Percentiles rank a stretch among this genome's conserved stretches.
These are phyloP conservation scores for Nymphaea thermarum DNA, from an alignment of 164 flowering plant species.

Conservation along the genomic window DNA sequence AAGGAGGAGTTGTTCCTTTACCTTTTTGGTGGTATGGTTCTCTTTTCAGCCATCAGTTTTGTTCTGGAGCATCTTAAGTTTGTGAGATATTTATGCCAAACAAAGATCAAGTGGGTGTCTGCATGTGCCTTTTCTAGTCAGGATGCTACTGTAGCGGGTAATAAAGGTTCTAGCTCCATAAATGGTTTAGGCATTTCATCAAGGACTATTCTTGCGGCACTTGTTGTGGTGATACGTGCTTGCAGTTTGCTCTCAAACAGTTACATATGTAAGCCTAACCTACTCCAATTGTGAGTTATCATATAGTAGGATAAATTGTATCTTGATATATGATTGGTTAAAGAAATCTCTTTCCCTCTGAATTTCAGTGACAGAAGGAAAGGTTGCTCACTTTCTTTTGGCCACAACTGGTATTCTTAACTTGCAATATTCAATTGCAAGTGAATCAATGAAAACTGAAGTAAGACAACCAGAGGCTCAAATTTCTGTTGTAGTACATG, in stretches of 20 bases:
- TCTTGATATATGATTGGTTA: not conserved
- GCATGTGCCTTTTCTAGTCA: no score
- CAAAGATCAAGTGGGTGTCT: no score
- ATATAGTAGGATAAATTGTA: not conserved
- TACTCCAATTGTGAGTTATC: not conserved
- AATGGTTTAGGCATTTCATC: constrained; percentile 19
- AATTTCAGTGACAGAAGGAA: constrained; percentile 87
- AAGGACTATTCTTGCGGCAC: constrained; percentile 25
- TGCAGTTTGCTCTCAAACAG: constrained; percentile 91
- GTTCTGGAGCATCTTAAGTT: not conserved
- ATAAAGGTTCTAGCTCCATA: constrained; percentile 5
- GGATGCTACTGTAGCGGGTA: no score
- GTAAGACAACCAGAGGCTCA: not conserved
- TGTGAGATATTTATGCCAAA: no score
- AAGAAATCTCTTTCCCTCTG: constrained; percentile 4
- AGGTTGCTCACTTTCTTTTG: constrained; percentile 76
- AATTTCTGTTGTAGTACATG: not conserved
- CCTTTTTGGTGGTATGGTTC: not conserved
- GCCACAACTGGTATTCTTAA: constrained; percentile 63
- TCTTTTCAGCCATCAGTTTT: not conserved
- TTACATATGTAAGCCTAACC: constrained; percentile 60
- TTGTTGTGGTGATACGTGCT: constrained; percentile 55
- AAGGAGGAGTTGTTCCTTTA: not conserved
- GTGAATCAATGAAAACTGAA: not conserved
- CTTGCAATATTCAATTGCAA: constrained; percentile 30